Percentiles rank a stretch among this genome's conserved stretches.
These are phyloP conservation scores for Vaccinium macrocarpon DNA, from an alignment of 148 eudicot species.

Conservation along the genomic window DNA sequence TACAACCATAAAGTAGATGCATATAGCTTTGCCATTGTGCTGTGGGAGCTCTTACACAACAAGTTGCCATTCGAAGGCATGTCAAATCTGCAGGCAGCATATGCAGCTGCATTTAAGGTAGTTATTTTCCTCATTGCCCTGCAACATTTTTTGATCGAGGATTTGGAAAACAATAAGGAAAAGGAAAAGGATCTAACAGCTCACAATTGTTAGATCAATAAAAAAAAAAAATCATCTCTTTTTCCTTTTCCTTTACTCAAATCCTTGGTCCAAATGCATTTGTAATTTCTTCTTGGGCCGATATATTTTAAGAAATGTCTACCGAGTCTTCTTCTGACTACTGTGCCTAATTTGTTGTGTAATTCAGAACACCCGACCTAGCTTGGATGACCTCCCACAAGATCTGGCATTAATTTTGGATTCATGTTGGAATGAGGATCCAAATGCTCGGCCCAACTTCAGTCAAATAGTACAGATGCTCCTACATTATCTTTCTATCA, in stretches of 20 bases:
- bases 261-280: not conserved
- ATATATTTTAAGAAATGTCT: not conserved
- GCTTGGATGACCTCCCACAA: constrained; percentile 77
- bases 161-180: not conserved
- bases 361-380: constrained; percentile 76
- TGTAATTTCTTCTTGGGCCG: not conserved
- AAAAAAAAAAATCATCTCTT: not conserved
- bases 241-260: not conserved
- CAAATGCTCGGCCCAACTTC: constrained; percentile 79
- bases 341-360: constrained; percentile 1
- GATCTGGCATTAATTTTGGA: constrained; percentile 67
- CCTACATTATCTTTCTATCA: constrained; percentile 54
- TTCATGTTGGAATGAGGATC: constrained; percentile 89
- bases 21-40: constrained; percentile 90
- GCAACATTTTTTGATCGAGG: not conserved
- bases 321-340: not conserved
- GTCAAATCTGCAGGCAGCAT: constrained; percentile 95
- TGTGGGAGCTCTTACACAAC: constrained; percentile 94
- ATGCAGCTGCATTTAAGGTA: constrained; percentile 97
- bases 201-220: not conserved
- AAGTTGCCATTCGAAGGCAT: constrained; percentile 93
- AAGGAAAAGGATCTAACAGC: not conserved
- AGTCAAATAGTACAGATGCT: constrained; percentile 80
- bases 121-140: constrained; percentile 3
- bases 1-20: constrained; percentile 97